phyloP scores from a whole-genome alignment of 2,329 filamentous ascomycete genomes.

The Talaromyces piceae region DNA sequence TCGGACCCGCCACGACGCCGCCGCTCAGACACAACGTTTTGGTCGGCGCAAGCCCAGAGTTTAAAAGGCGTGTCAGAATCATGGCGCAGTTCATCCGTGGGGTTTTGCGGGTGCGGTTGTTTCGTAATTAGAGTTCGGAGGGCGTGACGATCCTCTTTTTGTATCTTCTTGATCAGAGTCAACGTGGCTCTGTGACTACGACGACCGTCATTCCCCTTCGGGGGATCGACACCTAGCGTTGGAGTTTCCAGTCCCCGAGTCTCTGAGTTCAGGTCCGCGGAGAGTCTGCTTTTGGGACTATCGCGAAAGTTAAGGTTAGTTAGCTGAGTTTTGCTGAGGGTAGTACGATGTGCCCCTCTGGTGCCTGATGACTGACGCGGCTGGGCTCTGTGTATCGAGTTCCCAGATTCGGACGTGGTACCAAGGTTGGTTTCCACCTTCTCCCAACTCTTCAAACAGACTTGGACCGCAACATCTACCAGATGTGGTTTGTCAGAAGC shows the following conservation, averaged over 20 bases:
- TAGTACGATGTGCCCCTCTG: background rate
- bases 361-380: background rate
- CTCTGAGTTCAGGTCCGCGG: constrained; percentile 11
- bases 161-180: constrained; percentile 2
- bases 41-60: constrained; percentile 26
- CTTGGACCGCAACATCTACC: constrained; percentile 1
- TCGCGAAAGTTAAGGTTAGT: background rate
- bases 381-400: background rate
- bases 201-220: background rate
- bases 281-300: constrained; percentile 9
- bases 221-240: constrained; percentile 21
- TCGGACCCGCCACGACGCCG: constrained; percentile 16
- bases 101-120: background rate
- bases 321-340: background rate
- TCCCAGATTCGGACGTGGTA: background rate
- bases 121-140: constrained; percentile 3
- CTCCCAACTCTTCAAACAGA: background rate
- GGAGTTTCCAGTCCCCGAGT: constrained; percentile 29
- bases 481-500: background rate
- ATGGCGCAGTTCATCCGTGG: constrained; percentile 15
- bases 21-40: constrained; percentile 24
- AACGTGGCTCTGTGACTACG: constrained; percentile 2
- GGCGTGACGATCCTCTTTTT: constrained; percentile 7
- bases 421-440: background rate
- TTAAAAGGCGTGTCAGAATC: constrained; percentile 33